Base-by-base conservation (phyloP, 1,139 yeast genomes). In the Entelexis sorbosivorans region DNA sequence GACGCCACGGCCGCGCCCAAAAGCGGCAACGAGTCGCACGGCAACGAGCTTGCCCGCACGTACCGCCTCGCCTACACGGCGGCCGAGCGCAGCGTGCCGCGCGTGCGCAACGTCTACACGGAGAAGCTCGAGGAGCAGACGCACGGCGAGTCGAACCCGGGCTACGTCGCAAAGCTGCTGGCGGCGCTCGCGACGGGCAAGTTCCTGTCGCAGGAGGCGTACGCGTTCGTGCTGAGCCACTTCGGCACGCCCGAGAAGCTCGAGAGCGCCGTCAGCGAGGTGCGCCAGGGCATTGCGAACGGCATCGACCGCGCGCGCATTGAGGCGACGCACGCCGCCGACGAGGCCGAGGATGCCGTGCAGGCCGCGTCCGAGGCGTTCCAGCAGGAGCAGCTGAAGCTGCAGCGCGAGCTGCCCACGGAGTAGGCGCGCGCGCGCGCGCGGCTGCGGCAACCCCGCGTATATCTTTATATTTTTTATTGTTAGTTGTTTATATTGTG, bases 11-110 rank as follows among this genome's bases (percentile, higher is more conserved):
- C 45, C 26, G 19, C 38, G 7, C 24, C 19, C 24, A 34, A 26
- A n/a, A 42, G n/a, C n/a, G n/a, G n/a, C n/a, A n/a, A n/a, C n/a
- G 24, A 22, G 24, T 5, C 4, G 24, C 24, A 22, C 29, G 46
- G 43, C 26, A 26, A 38, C 33, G 44, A 56, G 49, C 22, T 52
- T 10, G 34, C 40, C 17, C 56, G 58, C 40, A 61, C 69, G 20
- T 60, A 62, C 57, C 54, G 60, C 29, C 60, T 68, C 48, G 66
- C 66, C 36, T 52, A 60, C 34, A 59, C 61, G 16, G 70, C 68
- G 8, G 59, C 62, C 28, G 59, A 57, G 54, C 62, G 70, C 10
- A 69, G 68, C 34, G 57, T 58, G 20, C 71, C 71, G 19, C 60
- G 63, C 16, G 49, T 66, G 34, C 58, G 57, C 36, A 54, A 57